Base-by-base conservation (phyloP, 371 early-diverging fungal species). In the Capniomyces stellatus region DNA sequence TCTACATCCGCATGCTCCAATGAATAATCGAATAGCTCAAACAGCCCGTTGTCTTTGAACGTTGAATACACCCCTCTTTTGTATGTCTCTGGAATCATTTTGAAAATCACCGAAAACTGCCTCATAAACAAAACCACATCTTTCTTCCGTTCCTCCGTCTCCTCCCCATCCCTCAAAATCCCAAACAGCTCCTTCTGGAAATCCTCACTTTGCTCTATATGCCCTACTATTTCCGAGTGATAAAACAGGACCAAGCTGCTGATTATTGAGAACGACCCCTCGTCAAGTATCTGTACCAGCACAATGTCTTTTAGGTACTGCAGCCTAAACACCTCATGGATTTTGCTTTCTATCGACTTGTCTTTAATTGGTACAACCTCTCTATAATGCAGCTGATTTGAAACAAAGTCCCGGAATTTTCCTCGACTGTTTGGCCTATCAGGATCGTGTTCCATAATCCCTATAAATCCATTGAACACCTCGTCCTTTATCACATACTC, bases 391-490 rank as follows among this genome's bases (percentile, higher is more conserved):
- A 78, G 61, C 23, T 71, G 61, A 28, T 75, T 67, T 3, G 60
- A 55, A 19, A 91, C 46, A 57, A 80, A 75, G 30, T 79, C 71
- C 30, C 91, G 73, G 60, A 84, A 82, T 1, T 77, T 72, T 35
- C 82, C 82, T 48, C 79, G 82, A 41, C 66, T 56, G 8, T 74
- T 72, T 0, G 80, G 81, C 28, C 74, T 72, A 30, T 78, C 78
- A 21, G 83, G 80, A 50, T 89, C 83, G 58, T 91, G 85, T 75
- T 93, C 92, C 43, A 93, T 66, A 61, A 89, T 82, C 18, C 87
- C 88, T 29, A 81, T 71, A 1, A 85, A 74, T 22, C 59, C 64
- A 3, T 72, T 46, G 47, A 89, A 74, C 39, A 75, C 59, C 4
- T 85, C 85, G 51, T 89, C 87, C 48, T 72, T 70, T 50, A 87